A percentile compares a stretch with the other conserved stretches of the same genome.
phyloP scores from a whole-genome alignment of 1,284 basidiomycete genomes.

The Heterobasidion irregulare region DNA sequence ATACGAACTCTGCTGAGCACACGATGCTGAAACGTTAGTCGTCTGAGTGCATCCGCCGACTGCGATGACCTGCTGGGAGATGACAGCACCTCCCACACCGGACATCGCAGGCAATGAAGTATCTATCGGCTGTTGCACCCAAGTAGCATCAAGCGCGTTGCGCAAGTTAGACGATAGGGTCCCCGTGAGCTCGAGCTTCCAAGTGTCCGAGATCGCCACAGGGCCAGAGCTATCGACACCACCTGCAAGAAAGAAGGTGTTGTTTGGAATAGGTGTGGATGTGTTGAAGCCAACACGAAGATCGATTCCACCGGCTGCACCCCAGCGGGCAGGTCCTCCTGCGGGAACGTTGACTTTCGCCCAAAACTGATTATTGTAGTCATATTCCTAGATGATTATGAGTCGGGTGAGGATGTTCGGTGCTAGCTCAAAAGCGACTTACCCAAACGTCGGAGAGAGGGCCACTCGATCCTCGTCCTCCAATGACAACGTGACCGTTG shows the following conservation, averaged over 20 bases:
- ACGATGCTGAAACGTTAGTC: constrained; percentile 32
- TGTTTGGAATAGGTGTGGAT: constrained; percentile 41
- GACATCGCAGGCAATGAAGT: constrained; percentile 23
- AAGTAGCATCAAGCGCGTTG: constrained; percentile 40
- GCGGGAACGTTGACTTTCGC: constrained; percentile 42
- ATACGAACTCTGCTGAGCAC: constrained; percentile 47
- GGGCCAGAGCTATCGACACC: constrained; percentile 41
- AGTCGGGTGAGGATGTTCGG: not conserved
- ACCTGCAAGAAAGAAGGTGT: constrained; percentile 62
- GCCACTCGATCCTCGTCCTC: constrained; percentile 47
- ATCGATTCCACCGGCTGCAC: constrained; percentile 66
- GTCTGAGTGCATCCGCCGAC: constrained; percentile 53
- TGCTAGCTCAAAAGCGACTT: constrained; percentile 14
- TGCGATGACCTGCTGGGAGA: constrained; percentile 41
- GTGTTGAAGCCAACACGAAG: constrained; percentile 31
- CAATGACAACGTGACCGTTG: constrained; percentile 60
- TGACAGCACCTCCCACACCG: constrained; percentile 46
- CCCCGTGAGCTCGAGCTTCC: constrained; percentile 60
- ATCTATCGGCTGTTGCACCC: constrained; percentile 40
- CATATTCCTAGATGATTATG: constrained; percentile 47
- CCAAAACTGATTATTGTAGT: constrained; percentile 71
- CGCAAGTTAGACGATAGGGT: constrained; percentile 60
- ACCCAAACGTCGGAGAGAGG: constrained; percentile 69
- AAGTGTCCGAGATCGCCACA: constrained; percentile 52
- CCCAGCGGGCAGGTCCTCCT: constrained; percentile 49